These are phyloP conservation scores for Scedosporium apiospermum DNA, from an alignment of 2,329 filamentous ascomycete genomes.

Conservation along the genomic window DNA sequence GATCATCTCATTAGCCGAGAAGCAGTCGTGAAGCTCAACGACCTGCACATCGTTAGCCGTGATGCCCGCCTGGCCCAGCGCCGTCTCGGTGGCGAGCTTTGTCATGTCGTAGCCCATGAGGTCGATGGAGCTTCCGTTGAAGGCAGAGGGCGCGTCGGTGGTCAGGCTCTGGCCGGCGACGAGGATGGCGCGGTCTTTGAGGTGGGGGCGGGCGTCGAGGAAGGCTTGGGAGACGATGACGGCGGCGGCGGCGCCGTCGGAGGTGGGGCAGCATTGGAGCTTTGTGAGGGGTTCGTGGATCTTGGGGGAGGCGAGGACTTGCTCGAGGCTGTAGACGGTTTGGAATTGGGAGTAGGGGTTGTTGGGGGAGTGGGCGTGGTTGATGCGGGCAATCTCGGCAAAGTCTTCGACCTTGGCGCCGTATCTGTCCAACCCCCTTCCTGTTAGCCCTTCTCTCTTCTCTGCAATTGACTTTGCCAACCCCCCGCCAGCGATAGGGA, in stretches of 20 bases:
- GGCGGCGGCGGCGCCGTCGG: conserved; percentile 81
- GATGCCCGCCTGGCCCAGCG: conserved; percentile 65
- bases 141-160: conserved; percentile 75
- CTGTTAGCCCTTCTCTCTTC: conserved; percentile 8
- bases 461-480: background rate
- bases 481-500: background rate
- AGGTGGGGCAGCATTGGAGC: conserved; percentile 97
- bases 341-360: conserved; percentile 99
- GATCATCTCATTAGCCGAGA: conserved; percentile 90
- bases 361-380: conserved; percentile 81
- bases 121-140: conserved; percentile 73
- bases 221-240: conserved; percentile 85
- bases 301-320: conserved; percentile 66
- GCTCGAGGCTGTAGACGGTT: conserved; percentile 78
- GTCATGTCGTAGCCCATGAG: conserved; percentile 86
- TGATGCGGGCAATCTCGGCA: conserved; percentile 86
- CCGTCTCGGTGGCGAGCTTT: conserved; percentile 55
- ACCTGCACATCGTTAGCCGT: conserved; percentile 65
- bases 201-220: conserved; percentile 73
- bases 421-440: conserved; percentile 41
- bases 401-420: conserved; percentile 81
- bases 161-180: conserved; percentile 82
- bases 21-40: conserved; percentile 93
- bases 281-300: conserved; percentile 87
- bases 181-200: conserved; percentile 72